Base-by-base conservation (phyloP, 192 early-diverging fungal genomes). In the Mortierella antarctica region DNA sequence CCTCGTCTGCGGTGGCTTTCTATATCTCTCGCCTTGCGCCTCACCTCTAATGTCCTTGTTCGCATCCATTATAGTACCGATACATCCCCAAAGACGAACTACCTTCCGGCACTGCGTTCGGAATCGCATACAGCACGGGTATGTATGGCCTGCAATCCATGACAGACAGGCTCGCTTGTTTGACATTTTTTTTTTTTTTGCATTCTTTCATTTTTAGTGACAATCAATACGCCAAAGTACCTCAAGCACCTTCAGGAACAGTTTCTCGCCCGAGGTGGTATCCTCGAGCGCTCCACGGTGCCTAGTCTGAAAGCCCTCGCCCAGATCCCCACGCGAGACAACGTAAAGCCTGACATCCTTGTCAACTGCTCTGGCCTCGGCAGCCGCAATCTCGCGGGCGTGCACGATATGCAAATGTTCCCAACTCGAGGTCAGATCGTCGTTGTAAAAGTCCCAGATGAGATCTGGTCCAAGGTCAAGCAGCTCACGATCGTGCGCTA, bases 321-420 rank as follows among this genome's bases (percentile, higher is more conserved):
- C 20, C 52, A 63, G n/a, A 57, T 82, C 60, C 70, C 82, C 31
- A 21, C 49, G 42, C 17, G 40, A 11, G 23, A 12, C 8, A 13
- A 54, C 56, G 44, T 71, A 13, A 77, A 79, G 47, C 65, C 88
- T 46, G 85, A 88, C 56, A 76, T 91, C 45, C 85, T 95, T 49
- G 79, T 96, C 57, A 96, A 96, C 69, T 96, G 96, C 72, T 91
- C 94, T 0, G 96, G 93, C 0, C 70, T 93, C 1, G 91, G 93
- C 7, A 88, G 92, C 17, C 83, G 85, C 5, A 84, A 50, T 23
- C 80, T 97, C 7, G 86, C 83, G 17, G 96, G 95, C 8, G 92
- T 97, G 2, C 74, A 90, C 40, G 96, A 97, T 67, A 42, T 52
- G 14, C 66, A 86, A 12, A 85, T 96, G 67, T 95, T 88, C 75